Evolutionary conservation across 2,329 filamentous ascomycete genomes (phyloP).

Genomic region (Alternaria sp.): DNA sequence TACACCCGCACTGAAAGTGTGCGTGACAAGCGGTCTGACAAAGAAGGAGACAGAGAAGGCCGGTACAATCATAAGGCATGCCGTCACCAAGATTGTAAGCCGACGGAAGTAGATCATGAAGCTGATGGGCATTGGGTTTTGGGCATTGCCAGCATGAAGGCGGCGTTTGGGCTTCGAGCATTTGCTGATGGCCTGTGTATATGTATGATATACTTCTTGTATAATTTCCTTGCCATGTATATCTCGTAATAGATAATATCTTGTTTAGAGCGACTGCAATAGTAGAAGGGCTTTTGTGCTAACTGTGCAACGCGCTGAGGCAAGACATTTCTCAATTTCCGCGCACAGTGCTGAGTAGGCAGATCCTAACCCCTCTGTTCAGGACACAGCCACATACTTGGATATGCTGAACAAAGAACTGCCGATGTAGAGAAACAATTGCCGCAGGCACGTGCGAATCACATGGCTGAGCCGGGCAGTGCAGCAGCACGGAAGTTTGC

Average conservation of each 20-base stretch:
- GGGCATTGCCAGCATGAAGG: background rate
- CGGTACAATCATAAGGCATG: conserved; percentile 84
- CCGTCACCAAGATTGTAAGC: conserved; percentile 89
- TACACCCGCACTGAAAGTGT: conserved; percentile 88
- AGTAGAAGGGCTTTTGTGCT: background rate
- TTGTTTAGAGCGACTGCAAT: background rate
- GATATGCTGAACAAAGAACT: background rate
- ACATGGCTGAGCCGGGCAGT: background rate
- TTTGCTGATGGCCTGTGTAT: background rate
- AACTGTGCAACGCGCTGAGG: background rate
- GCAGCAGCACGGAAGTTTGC: background rate
- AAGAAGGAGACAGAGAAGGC: conserved; percentile 98
- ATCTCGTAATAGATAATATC: conserved; percentile 8
- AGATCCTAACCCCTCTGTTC: background rate
- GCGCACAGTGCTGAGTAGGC: background rate
- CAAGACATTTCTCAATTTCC: background rate
- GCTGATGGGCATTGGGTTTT: background rate
- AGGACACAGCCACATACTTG: background rate
- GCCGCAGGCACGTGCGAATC: background rate
- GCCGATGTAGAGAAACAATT: background rate
- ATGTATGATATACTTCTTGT: conserved; percentile 6
- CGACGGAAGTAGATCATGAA: conserved; percentile 50
- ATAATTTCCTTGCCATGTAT: background rate
- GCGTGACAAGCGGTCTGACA: conserved; percentile 82
- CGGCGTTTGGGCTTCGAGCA: conserved; percentile 3